Evolutionary conservation across 768 basidiomycete species (phyloP).

Genomic region (Pholiota microspora): DNA sequence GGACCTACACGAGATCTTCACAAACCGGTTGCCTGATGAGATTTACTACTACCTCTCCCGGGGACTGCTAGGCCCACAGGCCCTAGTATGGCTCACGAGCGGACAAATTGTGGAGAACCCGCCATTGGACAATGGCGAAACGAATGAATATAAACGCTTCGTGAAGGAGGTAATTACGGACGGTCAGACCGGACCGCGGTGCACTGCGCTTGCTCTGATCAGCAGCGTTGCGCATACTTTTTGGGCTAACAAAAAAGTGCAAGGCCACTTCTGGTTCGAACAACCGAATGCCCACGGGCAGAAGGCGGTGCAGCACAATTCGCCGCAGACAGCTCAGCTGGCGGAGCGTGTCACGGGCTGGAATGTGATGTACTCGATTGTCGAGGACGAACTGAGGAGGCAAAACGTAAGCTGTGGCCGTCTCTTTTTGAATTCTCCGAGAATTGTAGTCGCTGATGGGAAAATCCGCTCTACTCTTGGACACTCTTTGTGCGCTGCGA

Average conservation of each 20-base stretch:
- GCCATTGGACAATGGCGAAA: slow-evolving; percentile 94
- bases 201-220: slow-evolving; percentile 85
- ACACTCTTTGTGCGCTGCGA: slow-evolving; percentile 14
- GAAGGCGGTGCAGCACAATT: slow-evolving; percentile 69
- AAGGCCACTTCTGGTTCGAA: slow-evolving; percentile 77
- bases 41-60: slow-evolving; percentile 95
- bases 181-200: slow-evolving; percentile 89
- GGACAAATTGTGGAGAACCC: slow-evolving; percentile 84
- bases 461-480: slow-evolving; percentile 25
- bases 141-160: slow-evolving; percentile 91
- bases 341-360: slow-evolving; percentile 87
- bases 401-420: slow-evolving; percentile 76
- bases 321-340: slow-evolving; percentile 77
- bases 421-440: slow-evolving; percentile 2
- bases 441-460: slow-evolving; percentile 14
- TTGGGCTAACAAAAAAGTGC: slow-evolving; percentile 79
- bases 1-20: slow-evolving; percentile 95
- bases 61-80: slow-evolving; percentile 84
- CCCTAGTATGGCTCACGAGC: slow-evolving; percentile 91
- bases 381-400: slow-evolving; percentile 93
- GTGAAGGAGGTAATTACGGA: slow-evolving; percentile 97
- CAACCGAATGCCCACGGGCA: slow-evolving; percentile 46
- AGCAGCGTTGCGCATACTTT: slow-evolving; percentile 75
- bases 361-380: slow-evolving; percentile 80
- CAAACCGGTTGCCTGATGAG: slow-evolving; percentile 91